These are phyloP conservation scores for Pythium sp. DNA, from an alignment of 352 stramenopile species.

Conservation along the genomic window DNA sequence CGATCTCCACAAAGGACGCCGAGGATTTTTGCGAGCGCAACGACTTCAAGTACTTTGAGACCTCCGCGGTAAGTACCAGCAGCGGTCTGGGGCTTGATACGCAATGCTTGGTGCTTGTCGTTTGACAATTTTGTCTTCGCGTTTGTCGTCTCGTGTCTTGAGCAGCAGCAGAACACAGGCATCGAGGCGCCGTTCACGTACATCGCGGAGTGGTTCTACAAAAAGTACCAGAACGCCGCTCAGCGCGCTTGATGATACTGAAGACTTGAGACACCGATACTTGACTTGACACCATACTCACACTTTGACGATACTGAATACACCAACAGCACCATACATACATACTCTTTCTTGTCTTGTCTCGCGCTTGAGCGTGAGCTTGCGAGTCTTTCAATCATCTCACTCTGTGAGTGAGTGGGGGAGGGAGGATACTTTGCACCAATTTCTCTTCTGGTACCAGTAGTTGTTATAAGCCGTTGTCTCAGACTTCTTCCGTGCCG, in stretches of 20 bases:
- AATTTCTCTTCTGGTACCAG: neutral
- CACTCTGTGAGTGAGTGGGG: neutral
- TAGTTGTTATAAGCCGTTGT: neutral
- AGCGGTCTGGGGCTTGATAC: neutral
- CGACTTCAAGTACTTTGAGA: conserved; percentile 83
- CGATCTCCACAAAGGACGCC: conserved; percentile 65
- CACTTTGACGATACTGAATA: neutral
- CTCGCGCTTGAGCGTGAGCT: neutral
- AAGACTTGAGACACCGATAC: neutral
- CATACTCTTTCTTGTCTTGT: neutral
- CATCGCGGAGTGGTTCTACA: conserved; percentile 84
- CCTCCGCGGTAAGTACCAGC: conserved; percentile 47
- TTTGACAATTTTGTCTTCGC: conserved; percentile 11
- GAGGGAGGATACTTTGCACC: neutral
- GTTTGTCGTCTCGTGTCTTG: neutral
- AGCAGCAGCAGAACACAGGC: conserved; percentile 67
- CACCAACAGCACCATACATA: neutral
- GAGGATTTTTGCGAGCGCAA: conserved; percentile 70
- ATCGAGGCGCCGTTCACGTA: conserved; percentile 76
- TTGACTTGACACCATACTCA: neutral
- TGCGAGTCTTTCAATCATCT: neutral
- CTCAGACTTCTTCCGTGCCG: neutral
- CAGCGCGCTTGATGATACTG: conserved; percentile 35
- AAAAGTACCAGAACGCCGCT: conserved; percentile 75
- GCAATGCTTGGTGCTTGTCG: neutral